Conservation (phyloP, 495 filamentous ascomycete species). For the Aspergillus avenaceus region DNA sequence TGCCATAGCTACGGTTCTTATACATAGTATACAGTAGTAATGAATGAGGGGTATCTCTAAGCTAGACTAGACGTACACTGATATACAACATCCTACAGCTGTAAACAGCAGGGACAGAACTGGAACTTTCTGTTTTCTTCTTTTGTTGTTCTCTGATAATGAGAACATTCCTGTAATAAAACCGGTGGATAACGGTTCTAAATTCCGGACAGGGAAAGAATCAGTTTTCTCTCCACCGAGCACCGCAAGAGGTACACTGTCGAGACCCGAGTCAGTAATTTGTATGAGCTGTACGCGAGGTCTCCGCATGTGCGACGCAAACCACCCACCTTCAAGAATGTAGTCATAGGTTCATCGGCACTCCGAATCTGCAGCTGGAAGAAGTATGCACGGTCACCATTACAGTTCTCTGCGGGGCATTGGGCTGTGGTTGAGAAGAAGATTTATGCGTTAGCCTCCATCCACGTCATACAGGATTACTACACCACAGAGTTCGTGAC, state of each 20-base stretch:
- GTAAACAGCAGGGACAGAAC: not conserved
- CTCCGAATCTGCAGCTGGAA: conserved; percentile 96
- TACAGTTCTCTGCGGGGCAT: conserved; percentile 73
- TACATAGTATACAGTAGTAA: conserved; percentile 1
- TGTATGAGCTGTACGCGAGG: conserved; percentile 12
- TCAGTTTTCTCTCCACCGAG: conserved; percentile 45
- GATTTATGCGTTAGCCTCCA: conserved; percentile 10
- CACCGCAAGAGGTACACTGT: conserved; percentile 42
- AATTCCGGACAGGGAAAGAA: too few relatives aligned
- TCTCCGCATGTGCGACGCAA: conserved; percentile 12
- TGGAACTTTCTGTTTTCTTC: too few relatives aligned
- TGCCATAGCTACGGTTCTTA: not conserved
- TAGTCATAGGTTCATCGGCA: conserved; percentile 98
- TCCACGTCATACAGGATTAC: not conserved
- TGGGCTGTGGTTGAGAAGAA: conserved; percentile 47
- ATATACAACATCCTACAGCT: conserved; percentile 1
- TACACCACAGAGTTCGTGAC: conserved; percentile 14
- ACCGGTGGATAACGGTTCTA: too few relatives aligned
- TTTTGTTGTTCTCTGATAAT: too few relatives aligned
- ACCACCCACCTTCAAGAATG: conserved; percentile 75
- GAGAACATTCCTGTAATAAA: too few relatives aligned
- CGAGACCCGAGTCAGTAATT: conserved; percentile 27
- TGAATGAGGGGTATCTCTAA: conserved; percentile 9
- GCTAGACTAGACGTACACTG: not conserved
- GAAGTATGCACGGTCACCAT: conserved; percentile 78